A percentile compares a stretch with the other conserved stretches of the same genome.
Conservation (phyloP, 176 grass and related monocot species). For the Eleusine indica region DNA sequence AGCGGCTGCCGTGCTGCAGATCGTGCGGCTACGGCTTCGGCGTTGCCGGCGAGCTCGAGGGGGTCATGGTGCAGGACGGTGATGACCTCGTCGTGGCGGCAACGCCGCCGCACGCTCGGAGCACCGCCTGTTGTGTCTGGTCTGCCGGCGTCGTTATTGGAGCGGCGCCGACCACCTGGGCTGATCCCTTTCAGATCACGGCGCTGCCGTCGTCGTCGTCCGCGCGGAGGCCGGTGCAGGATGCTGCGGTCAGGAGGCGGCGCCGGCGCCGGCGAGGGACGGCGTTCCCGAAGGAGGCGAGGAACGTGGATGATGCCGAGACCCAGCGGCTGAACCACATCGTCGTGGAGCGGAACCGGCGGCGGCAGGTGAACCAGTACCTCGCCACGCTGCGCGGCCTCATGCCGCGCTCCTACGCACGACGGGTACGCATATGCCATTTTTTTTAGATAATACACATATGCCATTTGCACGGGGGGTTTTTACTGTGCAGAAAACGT, state of each 20-base stretch:
- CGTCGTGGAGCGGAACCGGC: constrained; percentile 88
- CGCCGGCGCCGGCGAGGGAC: background rate
- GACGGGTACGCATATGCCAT: constrained; percentile 53
- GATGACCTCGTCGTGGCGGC: no score
- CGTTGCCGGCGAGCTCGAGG: constrained; percentile 29
- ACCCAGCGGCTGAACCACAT: constrained; percentile 64
- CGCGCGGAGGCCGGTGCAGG: background rate
- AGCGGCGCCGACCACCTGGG: constrained; percentile 3
- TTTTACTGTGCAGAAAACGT: no score
- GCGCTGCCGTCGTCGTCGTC: background rate
- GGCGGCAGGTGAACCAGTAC: constrained; percentile 81
- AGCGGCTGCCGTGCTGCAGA: constrained; percentile 1
- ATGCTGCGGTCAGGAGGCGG: background rate
- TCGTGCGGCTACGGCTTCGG: background rate
- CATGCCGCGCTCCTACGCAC: constrained; percentile 77
- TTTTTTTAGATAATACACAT: constrained; percentile 14
- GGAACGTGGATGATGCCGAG: constrained; percentile 41
- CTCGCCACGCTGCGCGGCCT: constrained; percentile 72
- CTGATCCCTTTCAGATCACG: background rate
- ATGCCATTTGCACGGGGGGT: no score
- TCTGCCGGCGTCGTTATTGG: background rate
- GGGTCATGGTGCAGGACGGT: constrained; percentile 26
- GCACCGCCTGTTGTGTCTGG: background rate
- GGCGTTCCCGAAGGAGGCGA: background rate
- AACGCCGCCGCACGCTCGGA: background rate